phyloP scores from a whole-genome alignment of 129 eudicot species.

The Arctium lappa region DNA sequence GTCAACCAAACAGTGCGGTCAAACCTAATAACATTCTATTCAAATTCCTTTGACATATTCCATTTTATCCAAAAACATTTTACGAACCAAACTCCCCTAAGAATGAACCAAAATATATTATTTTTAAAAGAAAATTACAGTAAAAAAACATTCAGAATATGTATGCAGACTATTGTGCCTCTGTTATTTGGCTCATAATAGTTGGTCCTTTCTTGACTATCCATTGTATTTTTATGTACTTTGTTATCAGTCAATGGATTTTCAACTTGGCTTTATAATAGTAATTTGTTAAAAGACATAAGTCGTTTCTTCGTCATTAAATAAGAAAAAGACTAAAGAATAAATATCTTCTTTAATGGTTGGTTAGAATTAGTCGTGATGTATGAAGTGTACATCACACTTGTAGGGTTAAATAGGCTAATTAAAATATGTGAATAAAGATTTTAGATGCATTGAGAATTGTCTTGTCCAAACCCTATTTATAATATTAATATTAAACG shows the following conservation, averaged over 20 bases:
- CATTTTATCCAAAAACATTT: too few species aligned
- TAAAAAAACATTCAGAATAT: too few species aligned
- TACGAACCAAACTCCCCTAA: too few species aligned
- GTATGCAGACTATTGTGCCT: too few species aligned
- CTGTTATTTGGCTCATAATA: not conserved
- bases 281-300: too few species aligned
- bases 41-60: too few species aligned
- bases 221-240: not conserved
- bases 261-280: not conserved
- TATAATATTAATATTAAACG: not conserved
- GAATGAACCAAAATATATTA: too few species aligned
- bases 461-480: not conserved
- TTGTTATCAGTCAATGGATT: not conserved
- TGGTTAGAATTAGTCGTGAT: not conserved
- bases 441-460: not conserved
- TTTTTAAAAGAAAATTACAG: too few species aligned
- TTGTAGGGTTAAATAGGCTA: not conserved
- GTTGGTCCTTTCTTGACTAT: not conserved
- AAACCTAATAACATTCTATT: too few species aligned
- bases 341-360: not conserved
- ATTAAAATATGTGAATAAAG: not conserved
- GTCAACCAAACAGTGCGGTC: too few species aligned
- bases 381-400: not conserved
- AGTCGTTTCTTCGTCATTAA: not conserved
- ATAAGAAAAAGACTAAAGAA: not conserved